Evolutionary conservation across 2,329 filamentous ascomycete genomes (phyloP).

Genomic region (Sclerotiophoma versabilis): DNA sequence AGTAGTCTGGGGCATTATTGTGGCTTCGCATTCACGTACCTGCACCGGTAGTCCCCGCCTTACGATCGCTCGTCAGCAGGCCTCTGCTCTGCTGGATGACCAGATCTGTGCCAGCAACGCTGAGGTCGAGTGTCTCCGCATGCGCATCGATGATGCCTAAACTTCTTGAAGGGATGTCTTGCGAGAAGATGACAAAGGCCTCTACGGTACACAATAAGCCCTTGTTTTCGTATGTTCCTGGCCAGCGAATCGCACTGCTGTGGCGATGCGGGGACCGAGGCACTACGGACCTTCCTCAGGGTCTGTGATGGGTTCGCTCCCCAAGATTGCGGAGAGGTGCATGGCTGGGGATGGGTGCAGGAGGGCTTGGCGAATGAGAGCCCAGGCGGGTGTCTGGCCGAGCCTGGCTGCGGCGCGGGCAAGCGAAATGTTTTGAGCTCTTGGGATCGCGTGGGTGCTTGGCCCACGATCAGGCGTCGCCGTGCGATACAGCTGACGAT

Average conservation of each 20-base stretch:
- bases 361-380: conserved; percentile 9
- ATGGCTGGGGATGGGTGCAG: conserved; percentile 10
- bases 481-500: background rate
- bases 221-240: background rate
- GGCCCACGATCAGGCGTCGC: conserved; percentile 2
- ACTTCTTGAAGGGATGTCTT: conserved; percentile 69
- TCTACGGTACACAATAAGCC: conserved; percentile 61
- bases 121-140: conserved; percentile 69
- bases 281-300: conserved; percentile 64
- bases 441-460: conserved; percentile 7
- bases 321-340: conserved; percentile 47
- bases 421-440: conserved; percentile 10
- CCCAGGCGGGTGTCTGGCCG: conserved; percentile 6
- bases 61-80: conserved; percentile 77
- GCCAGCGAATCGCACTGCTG: background rate
- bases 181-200: conserved; percentile 85
- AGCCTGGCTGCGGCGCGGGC: conserved; percentile 2
- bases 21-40: conserved; percentile 50
- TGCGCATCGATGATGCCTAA: conserved; percentile 83
- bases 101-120: conserved; percentile 73
- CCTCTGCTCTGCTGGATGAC: conserved; percentile 83
- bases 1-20: conserved; percentile 25
- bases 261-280: conserved; percentile 1
- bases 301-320: conserved; percentile 59
- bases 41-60: conserved; percentile 76